Conservation (phyloP, 495 filamentous ascomycete species). For the Penicillium macrosclerotiorum region DNA sequence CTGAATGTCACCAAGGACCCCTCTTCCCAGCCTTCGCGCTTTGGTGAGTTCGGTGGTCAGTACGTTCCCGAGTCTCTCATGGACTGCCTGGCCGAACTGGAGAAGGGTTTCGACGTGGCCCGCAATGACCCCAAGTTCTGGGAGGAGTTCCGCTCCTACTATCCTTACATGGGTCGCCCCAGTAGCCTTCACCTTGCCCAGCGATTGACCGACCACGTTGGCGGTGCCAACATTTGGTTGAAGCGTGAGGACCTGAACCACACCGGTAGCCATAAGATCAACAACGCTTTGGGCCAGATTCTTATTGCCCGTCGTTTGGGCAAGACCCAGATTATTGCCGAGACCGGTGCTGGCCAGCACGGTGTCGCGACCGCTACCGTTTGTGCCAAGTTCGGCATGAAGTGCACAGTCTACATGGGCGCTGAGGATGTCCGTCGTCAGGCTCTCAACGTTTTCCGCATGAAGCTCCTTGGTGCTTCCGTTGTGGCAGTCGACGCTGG, state of each 20-base stretch:
- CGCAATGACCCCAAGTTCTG: constrained; percentile 88
- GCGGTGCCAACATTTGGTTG: constrained; percentile 92
- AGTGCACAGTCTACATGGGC: constrained; percentile 96
- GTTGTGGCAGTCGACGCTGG: constrained; percentile 90
- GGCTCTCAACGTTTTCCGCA: constrained; percentile 92
- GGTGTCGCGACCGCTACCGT: constrained; percentile 95
- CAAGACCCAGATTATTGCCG: constrained; percentile 93
- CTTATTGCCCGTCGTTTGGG: constrained; percentile 79
- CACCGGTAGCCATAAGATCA: constrained; percentile 89
- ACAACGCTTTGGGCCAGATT: constrained; percentile 90
- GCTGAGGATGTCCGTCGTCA: constrained; percentile 94
- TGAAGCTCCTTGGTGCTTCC: constrained; percentile 85
- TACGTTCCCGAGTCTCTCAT: constrained; percentile 98
- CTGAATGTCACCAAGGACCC: constrained; percentile 56
- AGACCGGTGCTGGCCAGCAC: constrained; percentile 97
- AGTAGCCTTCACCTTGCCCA: constrained; percentile 87
- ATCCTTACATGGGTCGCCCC: constrained; percentile 95
- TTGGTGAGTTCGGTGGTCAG: constrained; percentile 97
- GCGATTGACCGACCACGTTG: constrained; percentile 81
- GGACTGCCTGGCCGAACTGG: constrained; percentile 91
- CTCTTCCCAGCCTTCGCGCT: constrained; percentile 70
- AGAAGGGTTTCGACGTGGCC: constrained; percentile 84
- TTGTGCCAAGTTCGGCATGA: constrained; percentile 94
- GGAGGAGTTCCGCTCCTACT: constrained; percentile 95
- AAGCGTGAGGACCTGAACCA: constrained; percentile 96